phyloP scores from a whole-genome alignment of 2,329 filamentous ascomycete genomes.

The Lasiodiplodia hormozganensis region DNA sequence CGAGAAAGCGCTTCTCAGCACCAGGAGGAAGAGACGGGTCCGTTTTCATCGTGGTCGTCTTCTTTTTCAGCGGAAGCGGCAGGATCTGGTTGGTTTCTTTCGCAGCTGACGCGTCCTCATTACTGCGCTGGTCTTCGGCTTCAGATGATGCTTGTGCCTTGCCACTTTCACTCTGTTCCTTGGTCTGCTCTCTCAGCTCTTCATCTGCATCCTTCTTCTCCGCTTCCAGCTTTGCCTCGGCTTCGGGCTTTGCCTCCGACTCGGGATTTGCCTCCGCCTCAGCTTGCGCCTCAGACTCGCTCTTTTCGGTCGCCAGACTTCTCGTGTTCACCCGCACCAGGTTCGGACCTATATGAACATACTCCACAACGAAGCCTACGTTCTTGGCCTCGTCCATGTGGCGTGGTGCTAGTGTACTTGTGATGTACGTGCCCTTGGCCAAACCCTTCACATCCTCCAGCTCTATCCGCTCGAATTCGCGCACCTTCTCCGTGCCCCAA shows the following conservation, averaged over 20 bases:
- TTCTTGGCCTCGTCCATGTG: slow-evolving; percentile 82
- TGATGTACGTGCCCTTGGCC: slow-evolving; percentile 86
- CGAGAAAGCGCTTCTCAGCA: slow-evolving; percentile 49
- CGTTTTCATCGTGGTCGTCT: slow-evolving; percentile 34
- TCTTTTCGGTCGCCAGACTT: slow-evolving; percentile 65
- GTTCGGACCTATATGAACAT: slow-evolving; percentile 72
- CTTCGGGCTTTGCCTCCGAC: slow-evolving; percentile 39
- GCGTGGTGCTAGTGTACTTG: slow-evolving; percentile 78
- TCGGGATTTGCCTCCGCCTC: slow-evolving; percentile 32
- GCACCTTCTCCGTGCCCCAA: slow-evolving; percentile 94
- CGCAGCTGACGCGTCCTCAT: background rate
- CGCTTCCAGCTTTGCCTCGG: slow-evolving; percentile 31
- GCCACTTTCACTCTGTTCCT: slow-evolving; percentile 16
- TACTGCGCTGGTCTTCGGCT: background rate
- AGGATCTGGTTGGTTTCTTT: background rate
- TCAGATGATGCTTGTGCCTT: slow-evolving; percentile 3
- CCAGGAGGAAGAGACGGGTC: slow-evolving; percentile 31
- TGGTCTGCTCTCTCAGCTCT: background rate
- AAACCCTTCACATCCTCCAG: slow-evolving; percentile 76
- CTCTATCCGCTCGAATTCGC: slow-evolving; percentile 86
- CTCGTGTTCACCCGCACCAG: slow-evolving; percentile 85
- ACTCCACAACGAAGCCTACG: slow-evolving; percentile 81
- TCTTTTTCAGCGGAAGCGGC: slow-evolving; percentile 30
- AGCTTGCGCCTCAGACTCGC: slow-evolving; percentile 50
- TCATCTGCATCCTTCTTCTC: slow-evolving; percentile 30